Evolutionary conservation across 768 basidiomycete genomes (phyloP).

Genomic region (Tricholoma bakamatsutake): DNA sequence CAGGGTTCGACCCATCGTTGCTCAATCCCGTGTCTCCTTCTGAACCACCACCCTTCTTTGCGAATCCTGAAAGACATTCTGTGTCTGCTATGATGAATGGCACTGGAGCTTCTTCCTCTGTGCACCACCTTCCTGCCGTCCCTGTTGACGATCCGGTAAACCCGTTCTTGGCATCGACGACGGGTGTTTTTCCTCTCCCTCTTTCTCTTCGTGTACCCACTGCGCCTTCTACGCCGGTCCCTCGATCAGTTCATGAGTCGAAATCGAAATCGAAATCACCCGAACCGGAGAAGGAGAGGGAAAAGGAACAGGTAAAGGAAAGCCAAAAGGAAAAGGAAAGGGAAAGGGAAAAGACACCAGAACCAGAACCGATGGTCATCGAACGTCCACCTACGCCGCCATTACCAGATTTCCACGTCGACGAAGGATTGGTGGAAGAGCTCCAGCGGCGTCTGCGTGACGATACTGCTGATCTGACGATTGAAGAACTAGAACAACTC

Average conservation of each 20-base stretch:
- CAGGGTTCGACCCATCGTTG: constrained; percentile 46
- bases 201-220: constrained; percentile 15
- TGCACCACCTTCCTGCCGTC: constrained; percentile 5
- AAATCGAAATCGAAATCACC: constrained; percentile 16
- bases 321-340: no score
- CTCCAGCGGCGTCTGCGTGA: constrained; percentile 47
- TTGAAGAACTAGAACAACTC: constrained; percentile 93
- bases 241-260: constrained; percentile 6
- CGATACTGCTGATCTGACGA: constrained; percentile 53
- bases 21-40: constrained; percentile 44
- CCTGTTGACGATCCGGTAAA: constrained; percentile 13
- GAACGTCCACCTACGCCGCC: constrained; percentile 63
- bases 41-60: constrained; percentile 19
- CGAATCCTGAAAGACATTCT: constrained; percentile 4
- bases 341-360: constrained; percentile 11
- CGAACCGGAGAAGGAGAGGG: constrained; percentile 9
- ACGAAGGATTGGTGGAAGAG: constrained; percentile 39
- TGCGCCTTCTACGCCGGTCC: constrained; percentile 13
- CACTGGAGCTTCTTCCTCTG: not conserved
- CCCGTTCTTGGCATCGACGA: constrained; percentile 11
- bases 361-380: constrained; percentile 40
- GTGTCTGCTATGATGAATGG: not conserved
- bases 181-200: constrained; percentile 5
- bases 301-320: no score
- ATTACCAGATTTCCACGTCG: constrained; percentile 73